Evolutionary conservation across 805 yeast species (phyloP).

Genomic region (Candida lessepsii): DNA sequence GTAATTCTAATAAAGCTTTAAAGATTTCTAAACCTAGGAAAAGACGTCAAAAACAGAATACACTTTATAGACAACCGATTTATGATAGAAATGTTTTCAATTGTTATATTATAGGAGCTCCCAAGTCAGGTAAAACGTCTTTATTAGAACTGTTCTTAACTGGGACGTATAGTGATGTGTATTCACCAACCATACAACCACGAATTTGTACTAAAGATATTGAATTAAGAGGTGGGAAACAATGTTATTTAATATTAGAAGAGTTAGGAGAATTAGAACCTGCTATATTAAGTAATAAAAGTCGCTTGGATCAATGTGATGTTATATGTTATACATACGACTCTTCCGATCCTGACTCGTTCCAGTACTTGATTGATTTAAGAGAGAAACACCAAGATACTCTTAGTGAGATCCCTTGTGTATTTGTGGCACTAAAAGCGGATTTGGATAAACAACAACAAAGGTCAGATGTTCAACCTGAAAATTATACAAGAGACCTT

Average conservation of each 20-base stretch:
- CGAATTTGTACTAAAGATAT: slow-evolving; percentile 86
- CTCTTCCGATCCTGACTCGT: slow-evolving; percentile 94
- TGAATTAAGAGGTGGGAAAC: slow-evolving; percentile 92
- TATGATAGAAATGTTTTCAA: slow-evolving; percentile 88
- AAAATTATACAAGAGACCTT: slow-evolving; percentile 69
- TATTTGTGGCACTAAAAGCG: slow-evolving; percentile 91
- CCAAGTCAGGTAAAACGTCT: slow-evolving; percentile 85
- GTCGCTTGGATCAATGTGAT: slow-evolving; percentile 79
- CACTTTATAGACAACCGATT: slow-evolving; percentile 61
- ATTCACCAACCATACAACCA: slow-evolving; percentile 81
- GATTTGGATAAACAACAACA: slow-evolving; percentile 96
- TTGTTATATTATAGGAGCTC: slow-evolving; percentile 83
- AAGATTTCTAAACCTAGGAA: slow-evolving; percentile 82
- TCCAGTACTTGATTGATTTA: slow-evolving; percentile 75
- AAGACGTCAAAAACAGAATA: slow-evolving; percentile 63
- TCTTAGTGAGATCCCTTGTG: slow-evolving; percentile 68
- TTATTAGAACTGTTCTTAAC: slow-evolving; percentile 78
- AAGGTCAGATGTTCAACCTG: slow-evolving; percentile 82
- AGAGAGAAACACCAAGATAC: slow-evolving; percentile 56
- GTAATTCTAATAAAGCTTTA: slow-evolving; percentile 33
- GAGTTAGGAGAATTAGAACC: slow-evolving; percentile 87
- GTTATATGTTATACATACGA: slow-evolving; percentile 89
- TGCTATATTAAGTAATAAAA: slow-evolving; percentile 70
- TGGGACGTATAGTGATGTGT: slow-evolving; percentile 64
- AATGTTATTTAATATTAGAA: slow-evolving; percentile 85